These are phyloP conservation scores for Suhomyces emberorum DNA, from an alignment of 805 yeast genomes.

Conservation along the genomic window DNA sequence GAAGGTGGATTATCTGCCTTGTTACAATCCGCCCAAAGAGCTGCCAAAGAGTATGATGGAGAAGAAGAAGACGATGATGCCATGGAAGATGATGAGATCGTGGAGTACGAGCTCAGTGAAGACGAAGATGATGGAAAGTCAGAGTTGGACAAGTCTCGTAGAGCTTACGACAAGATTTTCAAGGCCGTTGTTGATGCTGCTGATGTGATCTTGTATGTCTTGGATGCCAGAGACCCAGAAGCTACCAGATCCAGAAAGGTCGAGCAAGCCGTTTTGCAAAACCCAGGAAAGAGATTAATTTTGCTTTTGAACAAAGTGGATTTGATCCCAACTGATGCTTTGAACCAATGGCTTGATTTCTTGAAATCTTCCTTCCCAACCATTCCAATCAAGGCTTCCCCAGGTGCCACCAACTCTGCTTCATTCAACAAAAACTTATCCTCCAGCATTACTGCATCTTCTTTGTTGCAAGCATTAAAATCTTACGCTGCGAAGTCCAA, in stretches of 20 bases:
- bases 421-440: constrained; percentile 73
- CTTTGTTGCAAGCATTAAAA: constrained; percentile 76
- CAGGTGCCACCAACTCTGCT: constrained; percentile 65
- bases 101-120: constrained; percentile 42
- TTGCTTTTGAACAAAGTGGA: constrained; percentile 89
- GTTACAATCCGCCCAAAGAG: constrained; percentile 84
- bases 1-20: constrained; percentile 73
- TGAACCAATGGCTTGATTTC: constrained; percentile 80
- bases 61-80: constrained; percentile 39
- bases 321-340: constrained; percentile 79
- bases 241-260: constrained; percentile 88
- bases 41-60: constrained; percentile 74
- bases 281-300: constrained; percentile 79
- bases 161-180: constrained; percentile 91
- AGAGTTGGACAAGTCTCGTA: constrained; percentile 72
- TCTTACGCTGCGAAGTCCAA: constrained; percentile 80
- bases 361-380: constrained; percentile 86
- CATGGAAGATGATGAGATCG: constrained; percentile 33
- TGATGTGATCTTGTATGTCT: constrained; percentile 87
- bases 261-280: constrained; percentile 82
- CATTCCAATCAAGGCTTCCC: constrained; percentile 79
- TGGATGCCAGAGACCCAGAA: constrained; percentile 97
- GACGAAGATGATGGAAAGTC: constrained; percentile 41
- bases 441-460: constrained; percentile 65
- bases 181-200: constrained; percentile 89